Base-by-base conservation (phyloP, 768 basidiomycete species). In the Rhizopogon rudus region DNA sequence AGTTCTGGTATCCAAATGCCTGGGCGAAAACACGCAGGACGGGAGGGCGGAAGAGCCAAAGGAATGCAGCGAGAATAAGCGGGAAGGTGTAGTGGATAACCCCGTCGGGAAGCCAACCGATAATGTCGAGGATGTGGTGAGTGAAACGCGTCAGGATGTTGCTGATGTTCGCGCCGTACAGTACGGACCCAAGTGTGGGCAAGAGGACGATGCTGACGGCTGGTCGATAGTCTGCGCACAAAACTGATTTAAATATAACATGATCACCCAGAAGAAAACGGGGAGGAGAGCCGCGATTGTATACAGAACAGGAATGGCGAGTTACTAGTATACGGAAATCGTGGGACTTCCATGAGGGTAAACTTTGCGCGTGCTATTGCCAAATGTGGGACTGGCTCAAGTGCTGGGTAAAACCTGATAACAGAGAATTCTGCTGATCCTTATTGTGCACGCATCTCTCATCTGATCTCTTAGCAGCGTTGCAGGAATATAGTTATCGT, bases 51-150 rank as follows among this genome's bases (percentile, higher is more conserved):
- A 96, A 94, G 40, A 96, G 82, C 91, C 93, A 98, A 2, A 96
- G 67, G 63, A 91, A 78, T 33, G 86, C 79, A 29, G 91, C 93
- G 48, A 98, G 83, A 57, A 95, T 73, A 70, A 97, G 89, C 0
- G 97, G 97, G 56, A 89, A 68, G 43, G 77, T 77, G 71, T 96
- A 99, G 71, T 99, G 97, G n/a, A 85, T 77, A 45, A 98, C 81
- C n/a, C 97, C 97, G 63, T 98, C 98, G 0, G 97, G 95, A 1
- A 98, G 66, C 95, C 96, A 98, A 0, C 95, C 95, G 42, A 97
- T 64, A 63, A 98, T 81, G 68, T 98, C 97, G 57, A 99, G 84
- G 41, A 92, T 61, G 14, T 93, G 91, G 66, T 96, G 92, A 8
- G 96, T 98, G 72, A 85, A 95, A 14, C 93, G 82, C 25, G 96